A percentile compares a stretch with the other conserved stretches of the same genome.
These are phyloP conservation scores for Pelagophyceae sp. DNA, from an alignment of 352 stramenopile genomes.

Conservation along the genomic window DNA sequence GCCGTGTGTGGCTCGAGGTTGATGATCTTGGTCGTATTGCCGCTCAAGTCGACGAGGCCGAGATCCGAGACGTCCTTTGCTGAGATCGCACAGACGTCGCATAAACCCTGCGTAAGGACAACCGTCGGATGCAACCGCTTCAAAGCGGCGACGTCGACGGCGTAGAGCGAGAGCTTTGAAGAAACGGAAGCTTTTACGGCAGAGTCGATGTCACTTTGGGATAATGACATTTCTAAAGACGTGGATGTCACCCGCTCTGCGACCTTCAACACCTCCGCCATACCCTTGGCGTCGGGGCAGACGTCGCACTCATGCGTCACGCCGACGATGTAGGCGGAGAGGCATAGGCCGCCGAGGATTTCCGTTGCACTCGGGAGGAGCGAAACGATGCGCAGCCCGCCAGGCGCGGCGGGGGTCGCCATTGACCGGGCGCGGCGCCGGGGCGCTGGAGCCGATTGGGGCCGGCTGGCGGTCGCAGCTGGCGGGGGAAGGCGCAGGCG, in stretches of 20 bases:
- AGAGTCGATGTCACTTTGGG: slow-evolving; percentile 48
- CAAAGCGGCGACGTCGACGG: slow-evolving; percentile 38
- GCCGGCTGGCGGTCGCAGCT: too few species aligned
- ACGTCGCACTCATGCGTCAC: slow-evolving; percentile 55
- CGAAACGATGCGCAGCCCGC: slow-evolving; percentile 32
- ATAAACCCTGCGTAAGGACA: slow-evolving; percentile 52
- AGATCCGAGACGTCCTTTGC: slow-evolving; percentile 36
- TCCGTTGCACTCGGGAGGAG: slow-evolving; percentile 50
- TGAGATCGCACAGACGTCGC: slow-evolving; percentile 48
- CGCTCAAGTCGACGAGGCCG: not conserved
- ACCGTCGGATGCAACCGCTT: slow-evolving; percentile 33
- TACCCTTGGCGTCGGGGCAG: slow-evolving; percentile 4
- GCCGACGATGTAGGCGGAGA: slow-evolving; percentile 44
- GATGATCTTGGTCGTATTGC: not conserved
- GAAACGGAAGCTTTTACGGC: slow-evolving; percentile 28
- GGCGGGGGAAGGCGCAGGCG: too few species aligned
- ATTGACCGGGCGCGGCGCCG: too few species aligned
- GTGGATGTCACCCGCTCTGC: slow-evolving; percentile 28
- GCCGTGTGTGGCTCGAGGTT: slow-evolving; percentile 36
- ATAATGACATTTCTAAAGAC: slow-evolving; percentile 29
- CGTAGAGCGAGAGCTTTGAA: slow-evolving; percentile 40
- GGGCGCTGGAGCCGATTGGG: too few species aligned
- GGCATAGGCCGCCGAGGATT: slow-evolving; percentile 46
- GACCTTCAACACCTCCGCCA: not conserved
- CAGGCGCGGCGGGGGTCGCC: too few species aligned